Evolutionary conservation across 2,329 filamentous ascomycete species (phyloP), one percentile per base, ranked within the genome.

Genomic region (Apiospora aurea): DNA sequence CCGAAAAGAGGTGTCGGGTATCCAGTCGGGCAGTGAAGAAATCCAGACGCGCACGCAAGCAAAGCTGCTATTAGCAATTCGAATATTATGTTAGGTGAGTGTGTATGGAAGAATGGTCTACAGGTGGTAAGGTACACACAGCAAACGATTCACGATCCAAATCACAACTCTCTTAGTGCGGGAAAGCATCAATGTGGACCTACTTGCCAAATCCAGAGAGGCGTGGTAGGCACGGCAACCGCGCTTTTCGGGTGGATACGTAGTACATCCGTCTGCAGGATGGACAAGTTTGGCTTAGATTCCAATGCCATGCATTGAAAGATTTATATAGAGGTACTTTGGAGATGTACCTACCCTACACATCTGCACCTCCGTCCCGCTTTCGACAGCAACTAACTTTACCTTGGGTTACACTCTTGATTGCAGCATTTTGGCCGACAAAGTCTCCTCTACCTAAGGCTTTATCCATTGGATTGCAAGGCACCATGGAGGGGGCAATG

Each of bases 1-100:
- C 72, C 69, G 64, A 71, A 70, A 73, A 26, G 78, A 41, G 69
- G 73, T 70, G 73, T 75, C 53, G 84, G 83, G 73, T 83, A 83
- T 18, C 57, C 57, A 41, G 57, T 41, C 34, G 34, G 34, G 38
- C 34, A 41, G 18, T 41, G n/a, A 14, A 41, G 57, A n/a, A 41
- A 64, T 24, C 41, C 57, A 41, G 11, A 64, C 34, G 18, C 57
- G 29, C 4, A 21, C 57, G 34, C 34, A 64, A 41, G 57, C 57
- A 41, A 41, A 41, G 29, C 57, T 11, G 41, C 57, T 64, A 64
- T 64, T 64, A 41, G 34, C 57, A 64, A 41, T 64, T 64, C 57
- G 57, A 64, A 64, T 64, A 64, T 41, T 64, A 64, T 18, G 13
- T 41, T 41, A 38, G 57, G 29, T 61, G 57, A n/a, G 34, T 41